phyloP scores from a whole-genome alignment of 164 flowering plant genomes.

The Euptelea pleiosperma region DNA sequence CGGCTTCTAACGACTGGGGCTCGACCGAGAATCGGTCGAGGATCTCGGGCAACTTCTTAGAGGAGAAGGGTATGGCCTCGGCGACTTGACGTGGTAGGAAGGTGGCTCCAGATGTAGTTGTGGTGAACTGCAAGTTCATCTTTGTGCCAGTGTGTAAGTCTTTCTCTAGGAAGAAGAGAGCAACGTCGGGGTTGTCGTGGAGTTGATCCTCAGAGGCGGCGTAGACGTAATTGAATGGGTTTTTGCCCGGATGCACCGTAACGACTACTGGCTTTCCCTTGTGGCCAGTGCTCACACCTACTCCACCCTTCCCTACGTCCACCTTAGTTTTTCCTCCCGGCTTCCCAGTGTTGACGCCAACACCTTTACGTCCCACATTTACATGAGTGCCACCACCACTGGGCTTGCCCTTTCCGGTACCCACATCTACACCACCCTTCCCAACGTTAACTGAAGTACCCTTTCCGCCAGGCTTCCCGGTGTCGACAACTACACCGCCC shows the following conservation, averaged over 20 bases:
- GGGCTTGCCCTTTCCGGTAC: conserved; percentile 8
- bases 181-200: conserved; percentile 22
- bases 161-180: conserved; percentile 33
- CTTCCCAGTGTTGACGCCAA: conserved; percentile 17
- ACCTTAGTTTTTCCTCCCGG: conserved; percentile 16
- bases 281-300: conserved; percentile 18
- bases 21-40: conserved; percentile 26
- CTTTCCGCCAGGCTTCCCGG: conserved; percentile 7
- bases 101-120: conserved; percentile 15
- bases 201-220: conserved; percentile 26
- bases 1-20: conserved; percentile 35
- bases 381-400: conserved; percentile 13
- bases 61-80: conserved; percentile 43
- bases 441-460: conserved; percentile 9
- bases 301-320: conserved; percentile 21
- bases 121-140: conserved; percentile 26
- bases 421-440: conserved; percentile 17
- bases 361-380: conserved; percentile 14
- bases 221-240: conserved; percentile 10
- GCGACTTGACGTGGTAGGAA: conserved; percentile 40
- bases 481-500: conserved; percentile 13
- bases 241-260: neutral
- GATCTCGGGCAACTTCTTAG: conserved; percentile 29
- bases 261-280: conserved; percentile 20
- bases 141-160: conserved; percentile 18